Conservation (phyloP, 306 rosid genomes). For the Sphenostylis stenocarpa region DNA sequence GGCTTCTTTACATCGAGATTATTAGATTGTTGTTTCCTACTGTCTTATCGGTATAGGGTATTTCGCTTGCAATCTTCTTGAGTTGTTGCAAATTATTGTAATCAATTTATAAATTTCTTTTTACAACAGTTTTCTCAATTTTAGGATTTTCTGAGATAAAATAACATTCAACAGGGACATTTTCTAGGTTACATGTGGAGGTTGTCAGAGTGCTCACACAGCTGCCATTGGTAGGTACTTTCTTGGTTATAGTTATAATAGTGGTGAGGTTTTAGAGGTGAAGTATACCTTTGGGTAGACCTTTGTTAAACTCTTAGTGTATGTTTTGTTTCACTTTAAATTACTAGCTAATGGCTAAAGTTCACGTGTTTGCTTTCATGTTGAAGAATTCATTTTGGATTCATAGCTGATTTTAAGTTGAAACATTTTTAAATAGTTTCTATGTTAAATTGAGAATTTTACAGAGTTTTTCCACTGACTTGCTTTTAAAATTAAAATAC, state of each 20-base stretch:
- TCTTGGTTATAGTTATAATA: background rate
- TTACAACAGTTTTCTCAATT: background rate
- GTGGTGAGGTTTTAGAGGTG: background rate
- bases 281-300: background rate
- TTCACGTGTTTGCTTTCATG: too few relatives aligned
- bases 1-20: background rate
- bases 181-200: conserved; percentile 95
- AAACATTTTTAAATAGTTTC: background rate
- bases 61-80: background rate
- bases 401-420: background rate
- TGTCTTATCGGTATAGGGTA: background rate
- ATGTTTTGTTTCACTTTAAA: too few relatives aligned
- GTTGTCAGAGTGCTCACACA: conserved; percentile 96
- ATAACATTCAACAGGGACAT: conserved; percentile 32
- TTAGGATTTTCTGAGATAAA: conserved; percentile 34
- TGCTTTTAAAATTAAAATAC: background rate
- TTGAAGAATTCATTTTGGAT: background rate
- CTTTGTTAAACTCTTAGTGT: background rate
- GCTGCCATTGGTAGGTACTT: conserved; percentile 80
- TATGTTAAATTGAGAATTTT: background rate
- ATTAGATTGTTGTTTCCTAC: conserved; percentile 9
- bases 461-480: background rate
- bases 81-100: background rate
- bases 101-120: background rate
- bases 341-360: too few relatives aligned